Conservation (phyloP, 257 asterid genomes). For the Solanum gandarillasii region DNA sequence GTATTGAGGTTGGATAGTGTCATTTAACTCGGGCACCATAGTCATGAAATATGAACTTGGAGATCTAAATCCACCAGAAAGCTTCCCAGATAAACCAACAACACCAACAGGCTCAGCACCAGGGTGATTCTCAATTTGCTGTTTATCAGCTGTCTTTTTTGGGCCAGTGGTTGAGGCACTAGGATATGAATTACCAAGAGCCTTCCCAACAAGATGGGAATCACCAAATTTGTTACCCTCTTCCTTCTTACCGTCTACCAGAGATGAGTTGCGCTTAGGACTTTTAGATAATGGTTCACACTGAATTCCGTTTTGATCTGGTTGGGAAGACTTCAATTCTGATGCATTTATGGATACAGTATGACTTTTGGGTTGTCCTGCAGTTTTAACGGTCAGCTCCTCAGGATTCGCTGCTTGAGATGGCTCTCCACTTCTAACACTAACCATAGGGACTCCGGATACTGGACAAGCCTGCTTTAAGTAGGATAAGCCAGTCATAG, state of each 20-base stretch:
- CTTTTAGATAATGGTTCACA: neutral
- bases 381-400: neutral
- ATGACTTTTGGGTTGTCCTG: neutral
- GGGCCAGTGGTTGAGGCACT: neutral
- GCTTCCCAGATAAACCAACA: neutral
- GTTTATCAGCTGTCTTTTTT: neutral
- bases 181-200: neutral
- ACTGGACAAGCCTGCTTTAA: constrained; percentile 27
- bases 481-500: constrained; percentile 30
- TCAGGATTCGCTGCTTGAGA: neutral
- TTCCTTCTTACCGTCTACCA: neutral
- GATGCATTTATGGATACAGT: neutral
- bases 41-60: neutral
- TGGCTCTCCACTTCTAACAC: neutral
- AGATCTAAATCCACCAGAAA: neutral
- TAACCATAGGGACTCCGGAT: constrained; percentile 15
- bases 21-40: constrained; percentile 10
- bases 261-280: neutral
- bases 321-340: neutral
- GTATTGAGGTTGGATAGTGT: constrained; percentile 11
- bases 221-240: constrained; percentile 5
- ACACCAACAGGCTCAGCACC: neutral
- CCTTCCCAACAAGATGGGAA: constrained; percentile 2
- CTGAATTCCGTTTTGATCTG: neutral
- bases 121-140: neutral